Base-by-base conservation (phyloP, 2,329 filamentous ascomycete species). In the Stagonosporopsis tanaceti region DNA sequence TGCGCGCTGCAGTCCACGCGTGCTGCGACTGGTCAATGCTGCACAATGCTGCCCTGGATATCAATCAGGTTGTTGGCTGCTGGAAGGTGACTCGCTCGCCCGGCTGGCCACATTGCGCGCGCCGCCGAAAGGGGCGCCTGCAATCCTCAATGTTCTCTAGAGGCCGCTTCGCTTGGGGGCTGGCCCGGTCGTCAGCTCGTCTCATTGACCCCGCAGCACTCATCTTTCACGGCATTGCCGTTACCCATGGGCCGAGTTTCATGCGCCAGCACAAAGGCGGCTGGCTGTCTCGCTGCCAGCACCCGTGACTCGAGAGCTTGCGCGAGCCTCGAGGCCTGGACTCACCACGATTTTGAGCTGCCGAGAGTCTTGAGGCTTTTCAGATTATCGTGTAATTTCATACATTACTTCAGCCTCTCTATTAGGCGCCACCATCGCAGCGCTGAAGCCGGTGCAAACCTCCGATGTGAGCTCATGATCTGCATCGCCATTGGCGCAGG, bases 161-260 rank as follows among this genome's bases (percentile, higher is more conserved):
- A 24, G n/a, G 44, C 50, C 50, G 39, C 55, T 50, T 53, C 27
- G 27, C 27, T 28, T 28, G 27, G 50, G 55, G 44, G 55, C 45
- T 58, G 55, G 50, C 46, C 50, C 40, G 50, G 35, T 27, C 46
- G 50, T 58, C 50, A 58, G 50, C 56, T 53, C 50, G 40, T 38
- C 24, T 57, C 45, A 39, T 44, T 57, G 40, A 57, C 56, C 56
- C 56, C 56, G 56, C 56, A 59, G 41, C 56, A 54, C 35, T 57
- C 20, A 14, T 45, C 44, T 45, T 35, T 50, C 48, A 32, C 50
- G 54, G 48, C 54, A 45, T 57, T 48, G 54, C 54, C 38, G 48
- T 48, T 48, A 44, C 53, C 15, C 15, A 39, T 38, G 52, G 37
- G 39, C 54, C 54, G 54, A 53, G 44, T 57, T 53, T 53, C 54